Conservation (phyloP, 805 yeast species). For the Ogataea salicorniae region DNA sequence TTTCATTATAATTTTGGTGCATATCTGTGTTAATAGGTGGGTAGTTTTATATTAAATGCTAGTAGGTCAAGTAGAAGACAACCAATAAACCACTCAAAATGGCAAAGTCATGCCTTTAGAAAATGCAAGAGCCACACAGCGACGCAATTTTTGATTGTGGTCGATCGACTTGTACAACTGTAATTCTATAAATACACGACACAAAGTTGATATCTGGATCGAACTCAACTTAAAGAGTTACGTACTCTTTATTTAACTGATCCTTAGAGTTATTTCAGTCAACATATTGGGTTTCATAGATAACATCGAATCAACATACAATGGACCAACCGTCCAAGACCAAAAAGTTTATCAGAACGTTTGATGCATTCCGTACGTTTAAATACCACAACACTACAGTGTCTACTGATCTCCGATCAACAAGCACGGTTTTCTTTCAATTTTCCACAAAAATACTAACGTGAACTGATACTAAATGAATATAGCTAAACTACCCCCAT, state of each 20-base stretch:
- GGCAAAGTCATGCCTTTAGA: no score
- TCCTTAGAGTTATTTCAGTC: neutral
- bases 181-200: no score
- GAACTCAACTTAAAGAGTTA: no score
- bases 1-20: constrained; percentile 1
- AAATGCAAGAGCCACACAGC: no score
- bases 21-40: neutral
- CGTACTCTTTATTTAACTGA: neutral
- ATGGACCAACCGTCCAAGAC: constrained; percentile 18
- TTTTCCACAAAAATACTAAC: neutral
- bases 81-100: no score
- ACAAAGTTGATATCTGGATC: no score
- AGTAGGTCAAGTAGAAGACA: neutral
- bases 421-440: no score
- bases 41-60: no score
- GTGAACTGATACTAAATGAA: no score
- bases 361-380: constrained; percentile 67
- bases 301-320: neutral
- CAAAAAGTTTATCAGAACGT: constrained; percentile 34
- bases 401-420: neutral
- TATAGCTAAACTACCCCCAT: constrained; percentile 60
- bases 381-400: neutral
- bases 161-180: no score
- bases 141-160: no score
- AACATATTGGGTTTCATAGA: no score